These are phyloP conservation scores for Penicillium sp. DNA, from an alignment of 2,329 filamentous ascomycete species.

Conservation along the genomic window DNA sequence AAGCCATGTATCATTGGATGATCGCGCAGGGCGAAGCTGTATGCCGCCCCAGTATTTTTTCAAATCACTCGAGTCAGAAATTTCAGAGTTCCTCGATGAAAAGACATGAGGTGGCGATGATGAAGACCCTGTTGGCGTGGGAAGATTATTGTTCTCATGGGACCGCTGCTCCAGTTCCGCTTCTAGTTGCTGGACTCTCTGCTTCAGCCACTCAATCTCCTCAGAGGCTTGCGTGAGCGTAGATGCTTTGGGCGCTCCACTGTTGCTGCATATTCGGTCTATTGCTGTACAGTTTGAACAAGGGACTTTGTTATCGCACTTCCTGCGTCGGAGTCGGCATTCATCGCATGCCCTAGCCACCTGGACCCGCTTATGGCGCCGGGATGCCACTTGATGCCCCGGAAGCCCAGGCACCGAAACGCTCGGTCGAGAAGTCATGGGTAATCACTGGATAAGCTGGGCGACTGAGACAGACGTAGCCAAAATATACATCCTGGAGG, in stretches of 20 bases:
- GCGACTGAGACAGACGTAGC: not conserved
- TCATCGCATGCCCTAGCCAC: slow-evolving; percentile 4
- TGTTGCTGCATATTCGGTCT: not conserved
- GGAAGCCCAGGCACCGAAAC: not conserved
- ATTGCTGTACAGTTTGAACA: not conserved
- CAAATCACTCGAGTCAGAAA: not conserved
- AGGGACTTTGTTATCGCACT: not conserved
- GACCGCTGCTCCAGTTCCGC: slow-evolving; percentile 3
- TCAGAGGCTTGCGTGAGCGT: slow-evolving; percentile 6
- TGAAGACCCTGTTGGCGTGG: not conserved
- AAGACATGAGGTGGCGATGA: not conserved
- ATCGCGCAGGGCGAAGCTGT: slow-evolving; percentile 6
- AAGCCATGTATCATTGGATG: slow-evolving; percentile 5
- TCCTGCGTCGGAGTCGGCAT: slow-evolving; percentile 3
- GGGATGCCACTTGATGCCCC: not conserved
- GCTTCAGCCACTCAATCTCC: slow-evolving; percentile 4
- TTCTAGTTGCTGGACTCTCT: slow-evolving; percentile 10
- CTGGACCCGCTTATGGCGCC: slow-evolving; percentile 1
- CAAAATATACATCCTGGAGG: not conserved
- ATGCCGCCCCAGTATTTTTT: slow-evolving; percentile 3
- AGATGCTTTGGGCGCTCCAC: not conserved
- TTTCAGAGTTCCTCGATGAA: not conserved
- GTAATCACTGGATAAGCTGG: not conserved
- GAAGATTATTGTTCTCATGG: not conserved
- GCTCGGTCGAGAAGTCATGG: not conserved